phyloP scores from a whole-genome alignment of 1,284 basidiomycete genomes.

The Cutaneotrichosporon cyanovorans region DNA sequence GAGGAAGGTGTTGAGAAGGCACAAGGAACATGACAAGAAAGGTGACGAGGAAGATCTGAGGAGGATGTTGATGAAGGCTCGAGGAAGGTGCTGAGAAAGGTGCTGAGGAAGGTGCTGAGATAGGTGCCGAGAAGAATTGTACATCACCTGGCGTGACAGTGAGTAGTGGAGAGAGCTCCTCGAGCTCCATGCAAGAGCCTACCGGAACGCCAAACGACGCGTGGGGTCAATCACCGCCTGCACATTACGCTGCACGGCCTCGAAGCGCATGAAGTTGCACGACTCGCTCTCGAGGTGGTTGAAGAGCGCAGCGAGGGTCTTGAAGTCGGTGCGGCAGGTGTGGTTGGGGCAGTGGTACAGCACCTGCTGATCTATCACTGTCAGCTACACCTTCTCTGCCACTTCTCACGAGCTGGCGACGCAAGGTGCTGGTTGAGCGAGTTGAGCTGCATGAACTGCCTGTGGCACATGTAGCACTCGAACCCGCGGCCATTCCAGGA shows the following conservation, averaged over 20 bases:
- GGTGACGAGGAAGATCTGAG: too few species aligned
- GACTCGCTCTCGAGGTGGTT: conserved; percentile 11
- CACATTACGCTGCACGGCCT: conserved; percentile 5
- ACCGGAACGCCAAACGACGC: too few species aligned
- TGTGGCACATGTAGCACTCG: conserved; percentile 2
- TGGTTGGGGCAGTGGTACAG: conserved; percentile 9
- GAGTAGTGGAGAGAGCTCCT: too few species aligned
- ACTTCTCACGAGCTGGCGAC: conserved; percentile 2
- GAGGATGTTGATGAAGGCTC: too few species aligned
- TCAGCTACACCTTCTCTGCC: neutral
- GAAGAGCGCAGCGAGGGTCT: conserved; percentile 1
- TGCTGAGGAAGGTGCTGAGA: too few species aligned
- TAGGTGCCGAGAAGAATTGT: too few species aligned
- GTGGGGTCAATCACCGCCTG: too few species aligned
- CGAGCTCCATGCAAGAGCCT: too few species aligned
- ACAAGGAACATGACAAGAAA: too few species aligned
- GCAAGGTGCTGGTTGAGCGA: conserved; percentile 2
- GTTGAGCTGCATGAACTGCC: neutral
- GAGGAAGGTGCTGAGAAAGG: too few species aligned
- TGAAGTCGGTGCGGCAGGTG: conserved; percentile 6
- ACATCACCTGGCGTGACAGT: too few species aligned
- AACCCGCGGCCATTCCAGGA: conserved; percentile 4
- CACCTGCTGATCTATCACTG: neutral
- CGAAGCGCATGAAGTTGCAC: conserved; percentile 5
- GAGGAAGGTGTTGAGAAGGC: too few species aligned